Evolutionary conservation across 2,329 filamentous ascomycete genomes (phyloP).

Genomic region (Trichoderma aggressivum): DNA sequence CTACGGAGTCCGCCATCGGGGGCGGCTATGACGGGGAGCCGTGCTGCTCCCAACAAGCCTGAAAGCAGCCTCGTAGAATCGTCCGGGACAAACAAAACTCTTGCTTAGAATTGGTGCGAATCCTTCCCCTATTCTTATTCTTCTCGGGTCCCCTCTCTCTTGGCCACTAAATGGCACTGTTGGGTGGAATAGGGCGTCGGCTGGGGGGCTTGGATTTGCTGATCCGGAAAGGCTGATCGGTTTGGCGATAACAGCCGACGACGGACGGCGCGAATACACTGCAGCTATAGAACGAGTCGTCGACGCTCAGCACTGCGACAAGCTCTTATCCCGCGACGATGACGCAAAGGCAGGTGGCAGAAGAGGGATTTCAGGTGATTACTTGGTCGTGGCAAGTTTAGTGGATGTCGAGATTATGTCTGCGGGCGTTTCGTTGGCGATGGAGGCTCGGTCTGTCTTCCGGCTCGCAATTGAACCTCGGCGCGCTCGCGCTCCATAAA

Average conservation of each 20-base stretch:
- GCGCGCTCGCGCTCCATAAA: slow-evolving; percentile 17
- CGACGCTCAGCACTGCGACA: background rate
- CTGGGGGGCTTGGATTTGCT: background rate
- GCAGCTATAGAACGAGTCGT: background rate
- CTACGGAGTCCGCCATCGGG: slow-evolving; percentile 40
- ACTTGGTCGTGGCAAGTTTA: background rate
- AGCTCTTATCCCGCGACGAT: background rate
- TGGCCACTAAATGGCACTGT: background rate
- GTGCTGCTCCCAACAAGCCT: slow-evolving; percentile 7
- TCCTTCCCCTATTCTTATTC: background rate
- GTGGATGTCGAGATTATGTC: slow-evolving; percentile 4
- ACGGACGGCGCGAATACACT: background rate
- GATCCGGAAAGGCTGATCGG: background rate
- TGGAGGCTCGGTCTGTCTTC: slow-evolving; percentile 14
- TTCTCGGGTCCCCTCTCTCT: background rate
- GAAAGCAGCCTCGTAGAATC: background rate
- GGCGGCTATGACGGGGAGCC: slow-evolving; percentile 15
- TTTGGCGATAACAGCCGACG: slow-evolving; percentile 4
- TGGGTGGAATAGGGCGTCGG: background rate
- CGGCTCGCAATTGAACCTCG: slow-evolving; percentile 19
- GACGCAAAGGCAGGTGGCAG: background rate
- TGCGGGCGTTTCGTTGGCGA: background rate
- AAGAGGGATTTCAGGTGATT: background rate
- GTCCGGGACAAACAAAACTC: background rate
- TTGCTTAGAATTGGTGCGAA: background rate